These are phyloP conservation scores for Solanum gandarillasii DNA, from an alignment of 257 asterid species.

Conservation along the genomic window DNA sequence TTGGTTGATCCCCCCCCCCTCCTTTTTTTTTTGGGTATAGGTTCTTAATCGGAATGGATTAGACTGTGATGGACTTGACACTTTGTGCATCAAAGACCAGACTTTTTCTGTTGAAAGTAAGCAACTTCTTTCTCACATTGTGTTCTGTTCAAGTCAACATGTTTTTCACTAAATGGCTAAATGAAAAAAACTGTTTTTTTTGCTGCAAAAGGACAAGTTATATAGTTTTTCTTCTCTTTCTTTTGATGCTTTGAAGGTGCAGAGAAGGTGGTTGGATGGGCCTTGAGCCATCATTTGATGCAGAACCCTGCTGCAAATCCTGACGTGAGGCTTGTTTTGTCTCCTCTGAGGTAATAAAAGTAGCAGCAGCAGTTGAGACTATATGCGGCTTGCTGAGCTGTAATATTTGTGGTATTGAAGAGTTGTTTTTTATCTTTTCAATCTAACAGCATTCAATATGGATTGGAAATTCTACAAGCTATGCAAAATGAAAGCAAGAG, in stretches of 20 bases:
- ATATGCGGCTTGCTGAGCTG: neutral
- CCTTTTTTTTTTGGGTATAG: slow-evolving; percentile 26
- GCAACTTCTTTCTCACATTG: slow-evolving; percentile 8
- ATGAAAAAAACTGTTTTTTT: neutral
- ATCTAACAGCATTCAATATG: slow-evolving; percentile 56
- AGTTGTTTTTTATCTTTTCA: neutral
- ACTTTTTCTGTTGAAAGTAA: slow-evolving; percentile 74
- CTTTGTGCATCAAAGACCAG: slow-evolving; percentile 59
- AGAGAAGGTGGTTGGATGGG: slow-evolving; percentile 83
- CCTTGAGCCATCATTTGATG: slow-evolving; percentile 64
- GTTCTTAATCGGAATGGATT: slow-evolving; percentile 61
- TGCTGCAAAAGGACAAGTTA: neutral
- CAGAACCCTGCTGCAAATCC: slow-evolving; percentile 36
- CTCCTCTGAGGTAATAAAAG: slow-evolving; percentile 57
- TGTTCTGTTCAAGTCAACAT: neutral
- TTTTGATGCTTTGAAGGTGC: slow-evolving; percentile 45
- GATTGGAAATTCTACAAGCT: slow-evolving; percentile 49
- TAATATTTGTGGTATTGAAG: neutral
- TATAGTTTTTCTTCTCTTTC: neutral
- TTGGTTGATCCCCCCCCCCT: neutral
- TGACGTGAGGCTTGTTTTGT: slow-evolving; percentile 36
- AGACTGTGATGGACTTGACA: slow-evolving; percentile 67
- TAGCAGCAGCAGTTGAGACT: slow-evolving; percentile 1
- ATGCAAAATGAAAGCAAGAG: slow-evolving; percentile 64
- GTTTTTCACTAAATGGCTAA: neutral